Base-by-base conservation (phyloP, 164 flowering plant species). In the Macadamia integrifolia region DNA sequence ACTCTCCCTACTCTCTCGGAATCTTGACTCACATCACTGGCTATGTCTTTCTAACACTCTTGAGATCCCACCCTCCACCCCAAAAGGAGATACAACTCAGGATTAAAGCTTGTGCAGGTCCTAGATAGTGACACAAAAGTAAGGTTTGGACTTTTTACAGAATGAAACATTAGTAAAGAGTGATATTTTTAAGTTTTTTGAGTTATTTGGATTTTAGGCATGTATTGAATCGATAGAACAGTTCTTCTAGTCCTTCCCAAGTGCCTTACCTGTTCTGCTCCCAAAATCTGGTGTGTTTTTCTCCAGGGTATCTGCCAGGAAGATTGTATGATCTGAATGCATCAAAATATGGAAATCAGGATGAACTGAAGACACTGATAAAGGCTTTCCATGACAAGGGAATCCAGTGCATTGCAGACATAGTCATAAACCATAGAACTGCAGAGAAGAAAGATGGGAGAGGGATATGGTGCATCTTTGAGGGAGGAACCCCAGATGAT, bases 361-460 rank as follows among this genome's bases (percentile, higher is more conserved):
- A 50, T 2, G 81, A 83, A 15, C 64, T 92, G 61, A 81, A 82
- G 70, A 63, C 77, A 6, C 67, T 90, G 67, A 82, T 92, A 31
- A 35, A 66, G 6, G 80, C 89, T 11, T 72, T 88, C 13, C 85
- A 81, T 40, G 68, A 53, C 23, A 78, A 75, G 31, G 86, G 88
- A 44, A 80, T 92, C 56, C 78, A 90, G 58, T 71, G 75, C 52
- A 42, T 92, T 0, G 96, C 96, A 11, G 96, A 90, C 75, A 87
- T 90, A 61, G 96, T 92, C 2, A 85, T 90, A 60, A 92, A 90
- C 81, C 96, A 90, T 68, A 79, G 96, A 62, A 79, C 83, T 11
- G 92, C 89, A 1, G 93, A 83, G 69, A 83, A 72, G 74, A 10
- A 85, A 72, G 93, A 88, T 48, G 74, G 64, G 1, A 76, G 88